Base-by-base conservation (phyloP, 2,329 filamentous ascomycete genomes). In the Magnaporthiopsis rhizophila region DNA sequence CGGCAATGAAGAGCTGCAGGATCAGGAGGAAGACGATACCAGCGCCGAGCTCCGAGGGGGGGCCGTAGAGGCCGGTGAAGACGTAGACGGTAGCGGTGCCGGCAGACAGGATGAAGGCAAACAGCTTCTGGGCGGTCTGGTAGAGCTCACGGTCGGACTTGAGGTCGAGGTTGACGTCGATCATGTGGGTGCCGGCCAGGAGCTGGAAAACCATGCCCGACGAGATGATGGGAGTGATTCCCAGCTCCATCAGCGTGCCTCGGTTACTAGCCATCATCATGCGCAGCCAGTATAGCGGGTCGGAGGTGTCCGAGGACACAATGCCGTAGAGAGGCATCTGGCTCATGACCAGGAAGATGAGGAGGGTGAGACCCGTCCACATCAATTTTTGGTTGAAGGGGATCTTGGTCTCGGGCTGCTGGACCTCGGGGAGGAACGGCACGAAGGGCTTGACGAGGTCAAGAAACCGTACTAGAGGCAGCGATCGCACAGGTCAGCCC, bases 161-260 rank as follows among this genome's bases (percentile, higher is more conserved):
- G 80, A 98, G 89, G 85, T 99, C 95, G 74, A 99, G 91, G 87
- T 99, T 98, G 84, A 99, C 94, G 78, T 99, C 95, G 80, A 99
- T 98, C 83, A 98, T 90, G 86, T 99, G 95, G 78, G 95, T 99
- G 76, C 95, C 95, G 75, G 95, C 95, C 70, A 99, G 91, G 74
- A 99, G 93, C 89, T 99, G 95, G 88, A 99, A 99, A 74, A 99
- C 92, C 95, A 99, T 99, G 80, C 95, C 95, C 53, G 95, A 98
- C 66, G 95, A 97, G 81, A 99, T 98, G 80, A 99, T 99, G 73
- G 96, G 96, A 30, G 95, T 97, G 73, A 98, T 95, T 83, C 93
- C 92, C 82, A 97, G 76, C 76, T 97, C 93, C 93, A 97, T 97
- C 77, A 97, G 78, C 32, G 93, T 97, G 79, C 93, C 93, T 75